Base-by-base conservation (phyloP, 1,139 yeast species). In the Lodderomyces metapsilosis region DNA sequence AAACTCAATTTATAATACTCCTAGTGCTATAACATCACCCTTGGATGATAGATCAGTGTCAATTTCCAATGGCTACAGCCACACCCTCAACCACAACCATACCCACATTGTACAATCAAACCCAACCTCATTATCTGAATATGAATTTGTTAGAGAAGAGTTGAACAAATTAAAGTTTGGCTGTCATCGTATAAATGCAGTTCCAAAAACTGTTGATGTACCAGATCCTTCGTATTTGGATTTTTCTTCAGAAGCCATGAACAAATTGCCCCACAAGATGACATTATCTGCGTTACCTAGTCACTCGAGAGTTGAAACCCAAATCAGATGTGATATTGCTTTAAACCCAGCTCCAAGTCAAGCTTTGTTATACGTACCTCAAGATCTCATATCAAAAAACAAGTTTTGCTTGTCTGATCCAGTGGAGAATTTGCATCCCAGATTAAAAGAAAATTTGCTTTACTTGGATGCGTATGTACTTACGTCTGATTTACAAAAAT, bases 251-350 rank as follows among this genome's bases (percentile, higher is more conserved):
- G 60, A 59, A 27, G 47, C 63, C n/a, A 57, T 69, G 64, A 58
- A 64, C 10, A 56, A 61, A 10, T 66, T 84, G 45, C 88, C 88
- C 3, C 85, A 80, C 61, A 66, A 73, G 41, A 56, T 91, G 45
- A 63, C 66, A 23, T 66, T 89, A 1, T 65, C 73, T 10, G 84
- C 82, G 42, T 66, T 91, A 39, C 97, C 97, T 1, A 64, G 76
- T 9, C 81, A 81, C 52, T 88, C 96, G 8, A 77, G 98, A 50
- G 98, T 92, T 5, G 98, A 92, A 63, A 92, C 97, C 16, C 98
- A 92, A 65, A 88, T 91, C 58, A 91, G 88, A 59, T 68, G 92
- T 43, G 74, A 78, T 39, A 64, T 92, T 23, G 62, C 77, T 6
- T 67, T 88, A 38, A 72, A 80, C 25, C 96, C 95, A 2, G 77